A percentile compares a stretch with the other conserved stretches of the same genome.
These are phyloP conservation scores for Inonotus hispidus DNA, from an alignment of 1,284 basidiomycete species.

Conservation along the genomic window DNA sequence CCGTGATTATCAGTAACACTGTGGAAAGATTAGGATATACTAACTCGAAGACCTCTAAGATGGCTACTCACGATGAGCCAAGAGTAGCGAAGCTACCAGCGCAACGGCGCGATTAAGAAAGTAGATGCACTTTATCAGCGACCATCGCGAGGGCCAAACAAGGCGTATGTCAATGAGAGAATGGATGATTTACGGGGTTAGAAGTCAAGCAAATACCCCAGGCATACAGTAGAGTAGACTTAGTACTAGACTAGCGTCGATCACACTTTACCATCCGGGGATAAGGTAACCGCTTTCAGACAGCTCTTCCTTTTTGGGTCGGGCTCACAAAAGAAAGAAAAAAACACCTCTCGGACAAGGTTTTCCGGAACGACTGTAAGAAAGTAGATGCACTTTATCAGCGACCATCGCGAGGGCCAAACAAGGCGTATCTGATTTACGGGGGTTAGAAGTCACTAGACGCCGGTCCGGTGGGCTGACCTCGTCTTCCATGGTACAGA, in stretches of 20 bases:
- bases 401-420: conserved; percentile 11
- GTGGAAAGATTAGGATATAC: neutral
- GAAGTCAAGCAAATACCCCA: too few species aligned
- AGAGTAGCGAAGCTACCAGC: neutral
- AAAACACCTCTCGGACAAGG: too few species aligned
- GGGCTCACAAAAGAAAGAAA: too few species aligned
- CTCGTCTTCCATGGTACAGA: conserved; percentile 5
- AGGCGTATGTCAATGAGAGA: too few species aligned
- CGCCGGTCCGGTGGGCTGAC: neutral
- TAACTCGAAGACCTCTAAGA: neutral
- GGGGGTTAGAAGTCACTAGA: neutral
- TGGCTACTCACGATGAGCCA: neutral
- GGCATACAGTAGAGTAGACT: too few species aligned
- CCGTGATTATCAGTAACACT: neutral
- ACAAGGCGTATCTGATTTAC: conserved; percentile 6
- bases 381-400: too few species aligned
- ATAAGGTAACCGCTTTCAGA: too few species aligned
- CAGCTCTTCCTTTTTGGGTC: too few species aligned
- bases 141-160: conserved; percentile 12
- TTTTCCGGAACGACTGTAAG: too few species aligned
- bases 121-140: conserved; percentile 4
- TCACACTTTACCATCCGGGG: too few species aligned
- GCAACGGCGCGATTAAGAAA: conserved; percentile 9
- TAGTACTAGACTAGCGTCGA: too few species aligned
- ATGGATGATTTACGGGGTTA: neutral